Percentiles rank a stretch among this genome's conserved stretches.
phyloP scores from a whole-genome alignment of 176 grass and related monocot species.

The Urochloa ruziziensis region DNA sequence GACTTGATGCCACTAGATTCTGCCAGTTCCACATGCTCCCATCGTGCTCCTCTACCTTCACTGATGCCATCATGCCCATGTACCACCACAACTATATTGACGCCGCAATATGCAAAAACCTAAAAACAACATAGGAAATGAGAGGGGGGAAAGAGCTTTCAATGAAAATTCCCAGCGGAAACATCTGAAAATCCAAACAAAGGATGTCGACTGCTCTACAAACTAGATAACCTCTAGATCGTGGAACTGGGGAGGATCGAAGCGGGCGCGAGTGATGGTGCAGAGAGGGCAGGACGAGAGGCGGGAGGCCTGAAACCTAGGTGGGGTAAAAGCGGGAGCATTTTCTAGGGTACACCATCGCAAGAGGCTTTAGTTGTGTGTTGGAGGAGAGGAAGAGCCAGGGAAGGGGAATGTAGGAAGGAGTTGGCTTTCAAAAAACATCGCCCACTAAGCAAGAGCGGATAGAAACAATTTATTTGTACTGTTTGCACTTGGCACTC shows the following conservation, averaged over 20 bases:
- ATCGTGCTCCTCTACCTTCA: slow-evolving; percentile 41
- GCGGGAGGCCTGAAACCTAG: slow-evolving; percentile 63
- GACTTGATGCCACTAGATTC: slow-evolving; percentile 39
- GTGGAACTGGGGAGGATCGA: slow-evolving; percentile 21
- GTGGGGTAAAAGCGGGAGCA: slow-evolving; percentile 28
- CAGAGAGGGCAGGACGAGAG: neutral
- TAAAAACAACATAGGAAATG: slow-evolving; percentile 3
- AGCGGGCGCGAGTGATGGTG: neutral
- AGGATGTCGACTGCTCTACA: slow-evolving; percentile 15
- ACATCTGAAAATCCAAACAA: neutral
- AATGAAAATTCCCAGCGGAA: neutral
- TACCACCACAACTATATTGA: slow-evolving; percentile 28
- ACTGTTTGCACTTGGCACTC: neutral
- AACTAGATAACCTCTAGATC: slow-evolving; percentile 33
- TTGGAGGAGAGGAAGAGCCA: slow-evolving; percentile 5
- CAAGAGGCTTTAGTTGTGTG: slow-evolving; percentile 27
- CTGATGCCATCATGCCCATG: slow-evolving; percentile 48
- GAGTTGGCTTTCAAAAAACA: slow-evolving; percentile 67
- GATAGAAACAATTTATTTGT: slow-evolving; percentile 18
- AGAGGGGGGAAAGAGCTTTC: slow-evolving; percentile 1
- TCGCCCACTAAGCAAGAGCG: slow-evolving; percentile 74
- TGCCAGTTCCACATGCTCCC: slow-evolving; percentile 45
- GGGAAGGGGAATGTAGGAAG: neutral
- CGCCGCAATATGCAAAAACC: neutral
- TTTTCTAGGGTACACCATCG: neutral